Base-by-base conservation (phyloP, 768 basidiomycete genomes). In the Antrodiella citrinella region DNA sequence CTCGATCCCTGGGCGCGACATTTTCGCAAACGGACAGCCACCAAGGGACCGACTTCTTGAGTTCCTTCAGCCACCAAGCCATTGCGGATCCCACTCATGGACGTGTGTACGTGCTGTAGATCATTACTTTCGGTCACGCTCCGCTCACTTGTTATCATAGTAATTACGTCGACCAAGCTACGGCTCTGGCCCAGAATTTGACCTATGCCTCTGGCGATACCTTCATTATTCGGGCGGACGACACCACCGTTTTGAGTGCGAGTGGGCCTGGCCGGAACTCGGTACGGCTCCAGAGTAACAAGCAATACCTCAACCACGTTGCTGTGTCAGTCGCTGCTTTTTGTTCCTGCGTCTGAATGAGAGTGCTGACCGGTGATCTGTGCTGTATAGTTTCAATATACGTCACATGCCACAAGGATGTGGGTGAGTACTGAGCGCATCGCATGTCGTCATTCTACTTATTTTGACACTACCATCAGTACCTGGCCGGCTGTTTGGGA, bases 71-170 rank as follows among this genome's bases (percentile, higher is more conserved):
- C 1, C 73, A 73, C 55, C 55, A 79, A 56, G 67, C 68, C 19
- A 72, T 77, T 38, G 11, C 75, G 1, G 84, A 85, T 56, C 84
- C 83, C 3, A 85, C 83, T 11, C 70, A 82, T 53, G 83, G 84
- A 20, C 70, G 82, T 47, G 84, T 86, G 83, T 84, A 62, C 59
- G 79, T 42, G 5, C 15, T 5, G 9, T 11, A 44, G 40, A 11
- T 38, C 44, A n/a, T 19, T 2, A 41, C 21, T 20, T 26, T 3
- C 21, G 23, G 41, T 26, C 5, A 2, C 18, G 12, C 0, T 15
- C 19, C 25, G 41, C 24, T 20, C 48, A n/a, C 15, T 25, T 11
- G 15, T 22, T 38, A 25, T 20, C 40, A 7, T 38, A 75, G 71
- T 23, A 70, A 69, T 45, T 78, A 78, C 51, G 73, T 80, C 47